These are phyloP conservation scores for Triticum timopheevii DNA, from an alignment of 176 grass and related monocot genomes.

Conservation along the genomic window DNA sequence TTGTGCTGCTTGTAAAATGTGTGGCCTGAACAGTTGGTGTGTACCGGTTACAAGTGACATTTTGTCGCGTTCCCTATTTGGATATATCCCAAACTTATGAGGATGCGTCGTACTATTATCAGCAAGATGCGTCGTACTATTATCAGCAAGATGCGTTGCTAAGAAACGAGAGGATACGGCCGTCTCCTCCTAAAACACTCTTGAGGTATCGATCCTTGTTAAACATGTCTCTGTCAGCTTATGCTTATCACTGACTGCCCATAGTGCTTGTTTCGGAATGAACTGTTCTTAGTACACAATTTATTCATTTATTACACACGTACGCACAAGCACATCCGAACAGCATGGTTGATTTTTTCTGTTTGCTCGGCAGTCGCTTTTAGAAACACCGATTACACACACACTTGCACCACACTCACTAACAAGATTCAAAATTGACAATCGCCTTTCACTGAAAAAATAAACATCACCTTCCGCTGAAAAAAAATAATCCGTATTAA, in stretches of 20 bases:
- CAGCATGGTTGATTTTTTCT: too few relatives aligned
- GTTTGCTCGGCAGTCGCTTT: too few relatives aligned
- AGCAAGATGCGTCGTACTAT: background rate
- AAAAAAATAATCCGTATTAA: too few relatives aligned
- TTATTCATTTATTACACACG: too few relatives aligned
- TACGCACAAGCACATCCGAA: too few relatives aligned
- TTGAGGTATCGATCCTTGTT: background rate
- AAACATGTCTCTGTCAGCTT: background rate
- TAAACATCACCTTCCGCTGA: too few relatives aligned
- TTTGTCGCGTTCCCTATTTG: background rate
- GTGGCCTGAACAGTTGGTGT: background rate
- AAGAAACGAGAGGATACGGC: background rate
- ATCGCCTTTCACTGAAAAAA: too few relatives aligned
- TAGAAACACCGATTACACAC: too few relatives aligned
- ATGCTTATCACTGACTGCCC: background rate
- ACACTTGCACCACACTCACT: too few relatives aligned
- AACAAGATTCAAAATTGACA: too few relatives aligned
- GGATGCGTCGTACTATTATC: background rate
- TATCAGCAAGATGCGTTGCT: background rate
- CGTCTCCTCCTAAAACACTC: background rate
- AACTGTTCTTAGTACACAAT: background rate
- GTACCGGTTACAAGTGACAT: conserved; percentile 24
- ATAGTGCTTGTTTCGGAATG: background rate
- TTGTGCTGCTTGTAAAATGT: conserved; percentile 37
- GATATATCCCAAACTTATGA: background rate